Evolutionary conservation across 305 asterid species (phyloP).

Genomic region (Stenogyne calaminthoides): DNA sequence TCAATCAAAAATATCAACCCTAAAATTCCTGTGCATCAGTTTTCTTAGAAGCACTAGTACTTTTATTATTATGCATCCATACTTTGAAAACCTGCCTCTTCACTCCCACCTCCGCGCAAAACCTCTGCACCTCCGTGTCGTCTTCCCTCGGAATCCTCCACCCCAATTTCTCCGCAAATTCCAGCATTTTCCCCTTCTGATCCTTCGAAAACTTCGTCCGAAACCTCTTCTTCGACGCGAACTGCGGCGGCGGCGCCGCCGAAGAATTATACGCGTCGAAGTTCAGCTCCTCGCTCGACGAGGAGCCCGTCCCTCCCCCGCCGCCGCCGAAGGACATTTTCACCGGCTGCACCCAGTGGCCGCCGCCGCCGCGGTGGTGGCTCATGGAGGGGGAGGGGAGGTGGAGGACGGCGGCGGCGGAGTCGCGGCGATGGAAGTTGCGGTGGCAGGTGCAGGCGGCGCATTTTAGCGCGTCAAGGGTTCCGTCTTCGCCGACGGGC

Average conservation of each 20-base stretch:
- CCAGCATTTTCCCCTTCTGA: constrained; percentile 93
- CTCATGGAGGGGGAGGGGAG: constrained; percentile 59
- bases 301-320: constrained; percentile 75
- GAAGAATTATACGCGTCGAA: constrained; percentile 53
- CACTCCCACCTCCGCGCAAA: constrained; percentile 84
- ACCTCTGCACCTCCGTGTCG: constrained; percentile 78
- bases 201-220: constrained; percentile 77
- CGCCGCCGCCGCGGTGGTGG: constrained; percentile 49
- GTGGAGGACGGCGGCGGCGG: constrained; percentile 36
- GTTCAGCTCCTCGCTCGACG: constrained; percentile 90
- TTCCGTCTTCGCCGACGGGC: constrained; percentile 92
- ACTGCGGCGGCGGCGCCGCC: constrained; percentile 57
- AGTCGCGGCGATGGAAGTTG: constrained; percentile 73
- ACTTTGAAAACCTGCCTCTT: constrained; percentile 95
- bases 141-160: constrained; percentile 98
- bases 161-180: constrained; percentile 84
- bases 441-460: constrained; percentile 98
- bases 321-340: constrained; percentile 63
- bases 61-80: constrained; percentile 97
- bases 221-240: constrained; percentile 56
- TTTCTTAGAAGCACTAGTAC: constrained; percentile 50
- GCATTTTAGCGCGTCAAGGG: constrained; percentile 86
- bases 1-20: no score
- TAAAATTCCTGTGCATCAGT: constrained; percentile 37
- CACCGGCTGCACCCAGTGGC: constrained; percentile 65